Evolutionary conservation across 192 early-diverging fungal genomes (phyloP), one percentile per base, ranked within the genome.

Genomic region (Fimicolochytrium jonesii): DNA sequence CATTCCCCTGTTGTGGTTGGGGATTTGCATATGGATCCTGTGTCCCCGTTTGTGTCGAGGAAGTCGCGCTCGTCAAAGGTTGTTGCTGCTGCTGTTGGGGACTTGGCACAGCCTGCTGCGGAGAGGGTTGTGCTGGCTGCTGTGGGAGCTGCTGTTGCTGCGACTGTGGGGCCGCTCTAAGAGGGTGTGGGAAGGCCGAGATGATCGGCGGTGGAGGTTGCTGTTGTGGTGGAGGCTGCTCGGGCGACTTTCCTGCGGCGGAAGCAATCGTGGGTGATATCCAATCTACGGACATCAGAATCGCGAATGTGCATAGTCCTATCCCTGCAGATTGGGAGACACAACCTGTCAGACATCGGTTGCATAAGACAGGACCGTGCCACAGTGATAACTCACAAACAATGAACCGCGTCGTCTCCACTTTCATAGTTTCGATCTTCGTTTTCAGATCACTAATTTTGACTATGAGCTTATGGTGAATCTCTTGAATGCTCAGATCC

Each of bases 401-500:
- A 2, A 69, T 69, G 36, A 49, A 57, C 36, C 66, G 53, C 3
- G 90, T 93, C 0, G 88, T 83, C 44, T 93, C 91, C 67, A 90
- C 87, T 72, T 90, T 88, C 36, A 93, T 82, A 9, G 90, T 88
- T 66, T 97, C 94, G 58, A 97, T 84, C 20, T 85, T 86, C 0
- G 94, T 94, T 55, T 90, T 81, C 67, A 97, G 79, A 59, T 90
- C 88, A 52, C 89, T 88, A 28, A 92, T 62, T 13, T 79, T 68
- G n/a, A 93, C 78, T 61, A 88, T 88, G 56, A 90, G 88, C 65
- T 90, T 90, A 64, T 90, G 92, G 45, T 90, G 87, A 59, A 94
- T 79, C 48, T 88, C 87, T 50, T 93, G 89, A 34, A 76, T 71
- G 4, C 54, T 28, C 59, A 77, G 56, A 59, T 77, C 69, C 13